Percentiles rank a stretch among this genome's conserved stretches.
Evolutionary conservation across 495 filamentous ascomycete species (phyloP).

Genomic region (Amniculicola lignicola): DNA sequence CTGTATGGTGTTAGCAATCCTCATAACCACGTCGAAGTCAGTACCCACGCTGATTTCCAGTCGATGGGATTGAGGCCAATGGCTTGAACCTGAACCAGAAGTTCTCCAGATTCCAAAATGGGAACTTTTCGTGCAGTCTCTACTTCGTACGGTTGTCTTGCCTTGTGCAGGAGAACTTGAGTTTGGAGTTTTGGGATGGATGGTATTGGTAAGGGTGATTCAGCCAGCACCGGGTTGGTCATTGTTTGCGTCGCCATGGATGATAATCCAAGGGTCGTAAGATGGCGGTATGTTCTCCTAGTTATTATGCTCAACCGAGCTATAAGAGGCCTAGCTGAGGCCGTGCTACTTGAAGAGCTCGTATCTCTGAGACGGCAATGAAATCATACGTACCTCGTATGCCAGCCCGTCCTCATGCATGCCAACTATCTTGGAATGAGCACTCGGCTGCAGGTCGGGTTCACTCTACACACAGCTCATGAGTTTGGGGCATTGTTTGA

Average conservation of each 20-base stretch:
- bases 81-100: not conserved
- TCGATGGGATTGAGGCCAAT: not conserved
- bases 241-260: not conserved
- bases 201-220: not conserved
- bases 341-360: no score
- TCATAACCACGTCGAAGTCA: not conserved
- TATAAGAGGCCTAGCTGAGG: no score
- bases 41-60: not conserved
- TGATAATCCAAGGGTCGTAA: no score
- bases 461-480: no score
- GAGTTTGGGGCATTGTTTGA: no score
- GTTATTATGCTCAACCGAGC: no score
- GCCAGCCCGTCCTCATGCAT: no score
- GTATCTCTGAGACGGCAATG: no score
- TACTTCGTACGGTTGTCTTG: not conserved
- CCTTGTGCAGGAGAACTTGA: not conserved
- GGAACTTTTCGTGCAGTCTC: not conserved
- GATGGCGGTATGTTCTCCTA: no score
- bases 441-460: no score
- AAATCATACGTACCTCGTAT: no score
- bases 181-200: not conserved
- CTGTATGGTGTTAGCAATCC: not conserved
- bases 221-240: not conserved
- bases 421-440: no score
- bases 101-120: not conserved